A percentile compares a stretch with the other conserved stretches of the same genome.
These are phyloP conservation scores for Phyllostachys edulis DNA, from an alignment of 176 grass and related monocot species.

Conservation along the genomic window DNA sequence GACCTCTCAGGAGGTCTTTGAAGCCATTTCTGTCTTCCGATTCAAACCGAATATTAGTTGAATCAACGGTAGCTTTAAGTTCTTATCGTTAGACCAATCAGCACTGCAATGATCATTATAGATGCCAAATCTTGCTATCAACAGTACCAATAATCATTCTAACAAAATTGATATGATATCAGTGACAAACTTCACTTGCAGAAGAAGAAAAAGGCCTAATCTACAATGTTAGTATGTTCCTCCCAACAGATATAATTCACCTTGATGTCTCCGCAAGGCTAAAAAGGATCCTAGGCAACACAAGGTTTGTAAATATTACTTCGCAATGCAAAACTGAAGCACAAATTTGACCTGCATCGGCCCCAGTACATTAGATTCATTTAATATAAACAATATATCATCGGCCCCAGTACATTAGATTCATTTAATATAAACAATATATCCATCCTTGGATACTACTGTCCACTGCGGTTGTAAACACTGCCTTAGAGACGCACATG, in stretches of 20 bases:
- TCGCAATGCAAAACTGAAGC: conserved; percentile 21
- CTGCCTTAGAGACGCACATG: conserved; percentile 39
- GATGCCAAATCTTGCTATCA: no score
- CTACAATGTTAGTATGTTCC: neutral
- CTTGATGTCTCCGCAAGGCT: neutral
- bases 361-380: conserved; percentile 19
- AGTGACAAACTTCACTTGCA: neutral
- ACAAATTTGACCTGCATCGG: conserved; percentile 18
- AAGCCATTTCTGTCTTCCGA: no score
- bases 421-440: conserved; percentile 45
- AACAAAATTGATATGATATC: neutral
- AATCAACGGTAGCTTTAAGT: no score
- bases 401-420: conserved; percentile 11
- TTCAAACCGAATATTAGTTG: no score
- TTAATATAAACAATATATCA: conserved; percentile 43
- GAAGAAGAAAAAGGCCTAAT: neutral
- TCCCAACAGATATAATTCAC: neutral
- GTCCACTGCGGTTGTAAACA: conserved; percentile 12
- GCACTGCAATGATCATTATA: no score
- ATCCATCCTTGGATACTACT: conserved; percentile 32
- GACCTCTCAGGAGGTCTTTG: no score
- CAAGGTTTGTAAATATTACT: conserved; percentile 12
- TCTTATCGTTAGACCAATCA: no score
- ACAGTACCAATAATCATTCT: neutral
- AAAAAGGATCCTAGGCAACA: neutral